Evolutionary conservation across 169 alveolate species (phyloP), one percentile per base, ranked within the genome.

Genomic region (Cryptosporidium baileyi): DNA sequence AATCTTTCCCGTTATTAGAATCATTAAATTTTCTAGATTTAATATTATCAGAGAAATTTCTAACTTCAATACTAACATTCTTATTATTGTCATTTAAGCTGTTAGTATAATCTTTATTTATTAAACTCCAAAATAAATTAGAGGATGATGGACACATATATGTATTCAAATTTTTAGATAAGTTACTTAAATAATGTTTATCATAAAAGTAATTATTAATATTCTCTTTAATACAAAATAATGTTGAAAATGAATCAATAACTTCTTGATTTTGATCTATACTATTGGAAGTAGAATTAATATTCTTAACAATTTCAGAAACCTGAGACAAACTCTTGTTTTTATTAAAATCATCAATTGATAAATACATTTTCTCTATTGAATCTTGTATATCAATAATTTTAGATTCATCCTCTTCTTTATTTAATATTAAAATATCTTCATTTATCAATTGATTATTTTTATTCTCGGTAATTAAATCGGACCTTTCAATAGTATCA

Each of bases 131-230:
- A 9, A 74, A 59, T 17, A 74, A 32, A 17, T 32, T 54, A 3
- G 67, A 40, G 24, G 85, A 44, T 1, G 67, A 40, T 74, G 85
- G 85, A 57, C 85, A 74, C 67, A 74, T 54, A 36, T 45, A 74
- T 15, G 85, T 74, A 22, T 74, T 74, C 40, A 74, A 22, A 17
- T 30, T 41, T 17, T 32, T 28, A 9, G 85, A 74, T 34, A 74
- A 34, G n/a, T 19, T 40, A 1, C 19, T 36, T 1, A 74, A 15
- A 45, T 57, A 22, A 19, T 51, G 49, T 4, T 54, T 54, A 1
- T 41, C 49, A 34, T 0, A 63, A 45, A 22, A 19, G 34, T 24
- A 5, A 43, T 22, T n/a, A 51, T 7, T 30, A 15, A 17, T 13
- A 38, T 41, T 22, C 30, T 74, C 49, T n/a, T 4, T 19, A 24